These are phyloP conservation scores for Mrakia gelida DNA, from an alignment of 768 basidiomycete species.

Conservation along the genomic window DNA sequence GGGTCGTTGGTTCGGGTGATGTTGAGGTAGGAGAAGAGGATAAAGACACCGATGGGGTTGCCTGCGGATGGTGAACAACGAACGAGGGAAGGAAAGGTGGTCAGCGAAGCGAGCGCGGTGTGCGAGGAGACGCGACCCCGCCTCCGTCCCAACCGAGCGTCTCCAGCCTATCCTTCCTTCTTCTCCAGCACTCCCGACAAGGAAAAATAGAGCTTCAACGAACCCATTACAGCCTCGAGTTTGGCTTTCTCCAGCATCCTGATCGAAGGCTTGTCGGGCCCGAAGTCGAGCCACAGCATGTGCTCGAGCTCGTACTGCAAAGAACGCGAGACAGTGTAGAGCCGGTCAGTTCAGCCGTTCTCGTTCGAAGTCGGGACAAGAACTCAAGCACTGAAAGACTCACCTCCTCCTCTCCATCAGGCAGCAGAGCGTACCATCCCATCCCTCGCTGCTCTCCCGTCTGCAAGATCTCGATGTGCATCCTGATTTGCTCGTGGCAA, in stretches of 20 bases:
- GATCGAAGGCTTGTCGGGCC: slow-evolving; percentile 13
- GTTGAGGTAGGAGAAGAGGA: slow-evolving; percentile 18
- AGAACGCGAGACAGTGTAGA: not conserved
- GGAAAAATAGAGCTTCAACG: no score
- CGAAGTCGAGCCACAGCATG: slow-evolving; percentile 8
- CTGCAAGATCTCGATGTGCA: slow-evolving; percentile 10
- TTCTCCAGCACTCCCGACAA: no score
- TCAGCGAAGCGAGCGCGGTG: no score
- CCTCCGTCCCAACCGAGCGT: no score
- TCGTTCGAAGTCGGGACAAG: no score
- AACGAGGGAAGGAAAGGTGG: not conserved
- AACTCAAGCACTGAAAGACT: no score
- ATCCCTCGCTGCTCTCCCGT: not conserved
- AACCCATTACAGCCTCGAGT: slow-evolving; percentile 8
- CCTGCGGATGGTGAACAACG: not conserved
- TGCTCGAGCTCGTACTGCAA: slow-evolving; percentile 14
- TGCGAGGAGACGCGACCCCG: no score
- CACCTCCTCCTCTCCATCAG: slow-evolving; percentile 11
- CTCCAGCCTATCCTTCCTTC: no score
- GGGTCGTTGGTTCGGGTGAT: not conserved
- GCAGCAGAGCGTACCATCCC: slow-evolving; percentile 19
- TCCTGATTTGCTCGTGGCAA: slow-evolving; percentile 14
- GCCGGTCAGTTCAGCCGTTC: not conserved
- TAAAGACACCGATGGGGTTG: slow-evolving; percentile 1
- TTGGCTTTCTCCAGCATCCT: slow-evolving; percentile 22